Base-by-base conservation (phyloP, 176 grass and related monocot species). In the Eleusine indica region DNA sequence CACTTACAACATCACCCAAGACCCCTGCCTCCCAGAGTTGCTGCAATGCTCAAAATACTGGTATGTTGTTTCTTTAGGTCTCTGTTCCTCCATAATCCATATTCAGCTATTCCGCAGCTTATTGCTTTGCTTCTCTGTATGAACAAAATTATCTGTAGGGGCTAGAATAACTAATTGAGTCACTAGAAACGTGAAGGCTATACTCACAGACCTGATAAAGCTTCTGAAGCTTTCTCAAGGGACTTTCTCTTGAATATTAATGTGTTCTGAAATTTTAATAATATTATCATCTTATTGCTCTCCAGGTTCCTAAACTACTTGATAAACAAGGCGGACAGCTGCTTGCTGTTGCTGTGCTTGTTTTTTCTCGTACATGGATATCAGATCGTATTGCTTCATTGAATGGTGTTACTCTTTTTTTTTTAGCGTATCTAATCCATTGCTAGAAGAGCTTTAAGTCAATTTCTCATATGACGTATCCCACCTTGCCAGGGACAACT, bases 341-440 rank as follows among this genome's bases (percentile, higher is more conserved):
- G 85, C 85, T 99, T 87, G 85, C 96, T 85, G 91, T 99, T 76
- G 83, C 87, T 65, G 74, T 99, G 66, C 91, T 99, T 84, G 91
- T 99, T 89, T 95, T 96, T 73, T 96, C 96, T 73, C 90, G 96
- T 37, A 99, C 96, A 77, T 95, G 88, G 89, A 99, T 99, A 66
- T 99, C 96, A 28, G 96, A 99, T 82, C 91, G 96, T 62, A 99
- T 99, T 85, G 96, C 96, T 84, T 96, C 96, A 16, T 88, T 99
- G 62, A 99, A 96, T 87, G 96, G 96, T 53, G 51, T 95, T 87
- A 22, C 46, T 83, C 43, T 35, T 71, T 78, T 66, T 70, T 68
- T 37, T 21, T n/a, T 84, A 17, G 16, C 79, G 77, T 71, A 63
- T 76, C 6, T 71, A 67, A 63, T 80, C 9, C 67, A 67, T 65